phyloP scores from a whole-genome alignment of 2,329 filamentous ascomycete species.

The Arthrinium puccinioides region DNA sequence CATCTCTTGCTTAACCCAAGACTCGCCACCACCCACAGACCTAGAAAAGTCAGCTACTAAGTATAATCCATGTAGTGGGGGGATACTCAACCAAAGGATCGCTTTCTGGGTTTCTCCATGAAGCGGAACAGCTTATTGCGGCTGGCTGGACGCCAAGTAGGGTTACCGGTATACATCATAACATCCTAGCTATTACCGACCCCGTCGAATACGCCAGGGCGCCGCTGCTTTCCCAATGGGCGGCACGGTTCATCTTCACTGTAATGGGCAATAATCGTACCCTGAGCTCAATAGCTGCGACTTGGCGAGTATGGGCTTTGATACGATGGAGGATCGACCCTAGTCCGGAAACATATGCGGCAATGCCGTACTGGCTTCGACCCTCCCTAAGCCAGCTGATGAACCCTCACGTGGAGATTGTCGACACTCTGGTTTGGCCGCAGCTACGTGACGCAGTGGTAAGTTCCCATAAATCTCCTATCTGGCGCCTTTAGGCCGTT shows the following conservation, averaged over 20 bases:
- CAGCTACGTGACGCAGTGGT: neutral
- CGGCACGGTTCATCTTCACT: slow-evolving; percentile 1
- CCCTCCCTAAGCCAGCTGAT: neutral
- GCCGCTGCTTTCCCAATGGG: slow-evolving; percentile 1
- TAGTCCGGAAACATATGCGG: neutral
- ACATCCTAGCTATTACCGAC: neutral
- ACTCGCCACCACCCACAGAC: no score
- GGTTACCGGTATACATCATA: neutral
- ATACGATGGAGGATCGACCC: slow-evolving; percentile 1
- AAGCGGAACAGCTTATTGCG: neutral
- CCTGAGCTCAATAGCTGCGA: neutral
- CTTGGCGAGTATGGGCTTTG: slow-evolving; percentile 1
- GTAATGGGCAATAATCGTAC: neutral
- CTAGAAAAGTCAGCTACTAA: no score
- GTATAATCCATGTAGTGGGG: no score
- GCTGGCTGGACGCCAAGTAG: neutral
- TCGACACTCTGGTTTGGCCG: neutral
- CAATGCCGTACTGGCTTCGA: slow-evolving; percentile 1
- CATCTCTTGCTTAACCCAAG: no score
- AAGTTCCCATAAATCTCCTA: no score
- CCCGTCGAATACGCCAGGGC: neutral
- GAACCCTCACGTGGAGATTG: slow-evolving; percentile 1
- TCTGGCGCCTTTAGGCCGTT: no score
- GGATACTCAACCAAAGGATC: neutral
- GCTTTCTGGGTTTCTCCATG: neutral